Evolutionary conservation across 805 yeast species (phyloP), one percentile per base, ranked within the genome.

Genomic region (Nakazawaea peltata): DNA sequence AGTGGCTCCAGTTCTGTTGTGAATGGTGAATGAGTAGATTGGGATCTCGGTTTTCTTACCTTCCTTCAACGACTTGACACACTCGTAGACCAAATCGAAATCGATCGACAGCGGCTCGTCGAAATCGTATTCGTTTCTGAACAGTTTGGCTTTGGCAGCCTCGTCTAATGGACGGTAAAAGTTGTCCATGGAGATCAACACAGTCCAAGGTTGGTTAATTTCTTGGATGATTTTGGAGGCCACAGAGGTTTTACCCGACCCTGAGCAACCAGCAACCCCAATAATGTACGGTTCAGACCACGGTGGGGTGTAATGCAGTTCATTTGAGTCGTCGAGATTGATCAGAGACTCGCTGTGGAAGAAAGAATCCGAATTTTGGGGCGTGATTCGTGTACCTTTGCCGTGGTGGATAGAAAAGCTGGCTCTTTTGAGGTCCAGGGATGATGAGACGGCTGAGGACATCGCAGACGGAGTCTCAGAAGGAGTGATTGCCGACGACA

Each of bases 181-280:
- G 57, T 90, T 90, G 53, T 92, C 98, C 60, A 87, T 67, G 2
- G 96, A 82, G 15, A 90, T 52, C 38, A 92, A 63, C 10, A 92
- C 90, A 0, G 97, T 85, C 96, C 97, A 88, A 1, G 97, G 97
- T 37, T 85, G 85, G 57, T 85, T 79, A 41, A 73, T 59, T 42
- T 78, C 77, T 37, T 80, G 73, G 34, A 88, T 83, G 46, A 92
- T 80, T 43, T 74, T 71, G 26, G 86, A 77, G 0, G 97, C 92
- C 14, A 92, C 85, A 24, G 94, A 81, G 0, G 97, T 90, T 53
- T 90, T 90, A 2, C 98, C 98, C 0, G 95, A 84, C 2, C 97
- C 94, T 12, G 84, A 74, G 18, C 75, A 69, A 1, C 95, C 94
- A 0, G 94, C 94, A 14, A 84, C 71, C n/a, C 94, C 94, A 44